Conservation (phyloP, 306 rosid species). For the Leucaena leucocephala region DNA sequence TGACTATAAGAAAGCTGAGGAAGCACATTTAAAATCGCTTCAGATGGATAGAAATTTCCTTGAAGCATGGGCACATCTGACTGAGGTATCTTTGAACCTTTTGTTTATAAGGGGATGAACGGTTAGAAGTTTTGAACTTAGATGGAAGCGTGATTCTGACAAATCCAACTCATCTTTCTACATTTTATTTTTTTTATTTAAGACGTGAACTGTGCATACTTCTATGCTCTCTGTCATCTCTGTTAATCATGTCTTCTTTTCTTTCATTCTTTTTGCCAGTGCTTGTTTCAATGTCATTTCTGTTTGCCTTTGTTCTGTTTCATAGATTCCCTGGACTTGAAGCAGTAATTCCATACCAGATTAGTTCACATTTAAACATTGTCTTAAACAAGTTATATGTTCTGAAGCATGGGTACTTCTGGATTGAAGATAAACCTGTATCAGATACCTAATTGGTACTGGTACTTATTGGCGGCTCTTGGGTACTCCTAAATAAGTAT, state of each 20-base stretch:
- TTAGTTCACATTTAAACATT: constrained; percentile 2
- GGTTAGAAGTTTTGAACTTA: not conserved
- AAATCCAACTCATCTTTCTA: not conserved
- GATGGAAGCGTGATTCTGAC: not conserved
- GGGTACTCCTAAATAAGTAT: not conserved
- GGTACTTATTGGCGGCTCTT: not conserved
- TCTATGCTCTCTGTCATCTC: constrained; percentile 33
- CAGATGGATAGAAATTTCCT: constrained; percentile 74
- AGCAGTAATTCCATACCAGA: constrained; percentile 36
- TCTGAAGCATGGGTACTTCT: not conserved
- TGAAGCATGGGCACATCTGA: constrained; percentile 90
- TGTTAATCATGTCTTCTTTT: not conserved
- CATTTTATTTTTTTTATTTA: not conserved
- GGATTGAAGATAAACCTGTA: not conserved
- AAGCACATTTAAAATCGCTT: constrained; percentile 79
- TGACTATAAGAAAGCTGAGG: constrained; percentile 78
- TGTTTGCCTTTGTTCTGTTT: constrained; percentile 13
- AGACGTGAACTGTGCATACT: constrained; percentile 27
- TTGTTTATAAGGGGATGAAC: not conserved
- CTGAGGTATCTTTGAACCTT: constrained; percentile 63
- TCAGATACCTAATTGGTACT: not conserved
- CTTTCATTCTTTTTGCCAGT: not conserved
- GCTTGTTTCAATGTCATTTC: constrained; percentile 16
- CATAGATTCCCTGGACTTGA: constrained; percentile 20
- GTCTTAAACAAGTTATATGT: constrained; percentile 13